A percentile compares a stretch with the other conserved stretches of the same genome.
phyloP scores from a whole-genome alignment of 495 filamentous ascomycete species.

The Aspergillus cavernicola region DNA sequence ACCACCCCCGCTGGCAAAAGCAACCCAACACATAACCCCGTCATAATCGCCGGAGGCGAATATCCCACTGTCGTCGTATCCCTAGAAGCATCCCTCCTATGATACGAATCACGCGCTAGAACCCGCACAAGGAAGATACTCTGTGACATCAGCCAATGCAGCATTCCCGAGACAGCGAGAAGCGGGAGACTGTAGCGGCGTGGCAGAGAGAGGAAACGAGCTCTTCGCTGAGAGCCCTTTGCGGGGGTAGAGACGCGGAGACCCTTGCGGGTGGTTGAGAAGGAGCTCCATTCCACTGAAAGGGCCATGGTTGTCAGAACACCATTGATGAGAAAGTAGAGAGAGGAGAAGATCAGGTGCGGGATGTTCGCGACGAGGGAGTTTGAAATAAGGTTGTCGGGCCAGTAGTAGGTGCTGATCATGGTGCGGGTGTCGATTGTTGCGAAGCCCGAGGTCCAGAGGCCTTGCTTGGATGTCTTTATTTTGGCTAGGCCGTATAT shows the following conservation, averaged over 20 bases:
- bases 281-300: conserved; percentile 30
- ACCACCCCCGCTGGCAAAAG: conserved; percentile 14
- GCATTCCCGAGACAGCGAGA: conserved; percentile 16
- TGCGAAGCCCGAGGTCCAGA: conserved; percentile 22
- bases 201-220: conserved; percentile 42
- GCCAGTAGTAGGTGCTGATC: neutral
- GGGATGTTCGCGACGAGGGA: conserved; percentile 29
- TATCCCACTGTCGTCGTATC: conserved; percentile 26
- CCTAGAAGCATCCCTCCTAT: neutral
- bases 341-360: conserved; percentile 39
- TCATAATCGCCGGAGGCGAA: conserved; percentile 28
- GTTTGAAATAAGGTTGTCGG: neutral
- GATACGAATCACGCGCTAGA: conserved; percentile 16
- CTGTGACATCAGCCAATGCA: conserved; percentile 45
- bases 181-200: conserved; percentile 37
- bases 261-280: conserved; percentile 23
- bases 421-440: neutral
- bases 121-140: conserved; percentile 29
- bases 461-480: neutral
- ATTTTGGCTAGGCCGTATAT: neutral
- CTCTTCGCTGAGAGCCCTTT: conserved; percentile 35
- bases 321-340: conserved; percentile 40
- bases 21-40: conserved; percentile 24
- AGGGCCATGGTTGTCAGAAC: conserved; percentile 39
- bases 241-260: conserved; percentile 45